Evolutionary conservation across 352 stramenopile genomes (phyloP).

Genomic region (Phytophthora pinifolia): DNA sequence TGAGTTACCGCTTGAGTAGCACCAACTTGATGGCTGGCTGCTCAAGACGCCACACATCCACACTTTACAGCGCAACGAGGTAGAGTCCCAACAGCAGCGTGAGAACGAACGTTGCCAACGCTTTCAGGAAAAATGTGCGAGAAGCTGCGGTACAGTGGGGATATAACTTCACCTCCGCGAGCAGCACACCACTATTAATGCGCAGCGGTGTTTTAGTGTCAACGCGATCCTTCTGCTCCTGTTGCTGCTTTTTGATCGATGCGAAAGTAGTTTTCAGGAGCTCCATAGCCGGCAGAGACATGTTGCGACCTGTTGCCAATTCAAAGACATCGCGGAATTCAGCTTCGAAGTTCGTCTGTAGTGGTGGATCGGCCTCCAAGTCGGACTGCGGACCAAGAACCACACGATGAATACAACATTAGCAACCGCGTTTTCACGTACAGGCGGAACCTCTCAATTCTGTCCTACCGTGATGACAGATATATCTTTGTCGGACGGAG

Average conservation of each 20-base stretch:
- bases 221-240: constrained; percentile 21
- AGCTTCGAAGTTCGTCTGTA: constrained; percentile 55
- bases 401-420: constrained; percentile 4
- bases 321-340: constrained; percentile 84
- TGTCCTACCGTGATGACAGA: constrained; percentile 54
- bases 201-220: constrained; percentile 17
- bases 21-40: not conserved
- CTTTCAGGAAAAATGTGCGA: constrained; percentile 71
- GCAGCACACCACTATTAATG: constrained; percentile 50
- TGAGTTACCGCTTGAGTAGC: not conserved
- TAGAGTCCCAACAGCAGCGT: constrained; percentile 58
- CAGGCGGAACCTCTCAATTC: too few species aligned
- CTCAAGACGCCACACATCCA: not conserved
- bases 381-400: constrained; percentile 34
- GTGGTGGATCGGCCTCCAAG: constrained; percentile 31
- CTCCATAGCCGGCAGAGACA: constrained; percentile 46
- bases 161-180: constrained; percentile 48
- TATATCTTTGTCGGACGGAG: constrained; percentile 24
- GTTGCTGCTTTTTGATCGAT: constrained; percentile 24
- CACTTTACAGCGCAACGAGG: constrained; percentile 38
- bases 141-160: constrained; percentile 45
- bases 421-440: not conserved
- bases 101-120: constrained; percentile 59
- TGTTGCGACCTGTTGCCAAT: constrained; percentile 45
- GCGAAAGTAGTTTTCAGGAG: constrained; percentile 49